A percentile compares a stretch with the other conserved stretches of the same genome.
Conservation (phyloP, 2,329 filamentous ascomycete genomes). For the Hirsutella thompsonii region DNA sequence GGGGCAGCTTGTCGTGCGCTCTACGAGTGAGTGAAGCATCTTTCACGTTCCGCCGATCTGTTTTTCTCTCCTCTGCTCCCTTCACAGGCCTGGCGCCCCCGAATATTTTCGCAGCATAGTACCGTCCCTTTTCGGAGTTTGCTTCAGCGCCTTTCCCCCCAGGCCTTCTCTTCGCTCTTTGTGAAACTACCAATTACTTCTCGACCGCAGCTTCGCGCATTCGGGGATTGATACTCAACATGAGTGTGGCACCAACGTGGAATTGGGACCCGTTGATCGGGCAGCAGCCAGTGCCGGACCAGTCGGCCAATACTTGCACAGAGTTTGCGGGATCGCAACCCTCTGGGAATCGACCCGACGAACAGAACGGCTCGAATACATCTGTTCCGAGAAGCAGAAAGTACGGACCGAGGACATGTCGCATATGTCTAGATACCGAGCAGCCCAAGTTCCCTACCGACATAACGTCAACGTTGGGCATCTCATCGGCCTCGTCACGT, state of each 20-base stretch:
- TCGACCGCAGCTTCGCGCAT: background rate
- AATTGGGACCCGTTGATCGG: constrained; percentile 7
- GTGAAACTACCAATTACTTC: background rate
- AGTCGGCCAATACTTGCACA: background rate
- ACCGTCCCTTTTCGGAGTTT: too few relatives aligned
- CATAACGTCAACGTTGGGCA: constrained; percentile 16
- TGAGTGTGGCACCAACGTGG: constrained; percentile 15
- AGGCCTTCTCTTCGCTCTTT: background rate
- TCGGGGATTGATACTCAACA: constrained; percentile 2
- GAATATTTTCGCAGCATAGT: too few relatives aligned
- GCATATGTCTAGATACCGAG: constrained; percentile 72
- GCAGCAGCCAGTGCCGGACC: constrained; percentile 3
- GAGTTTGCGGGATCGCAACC: background rate
- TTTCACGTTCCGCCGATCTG: too few relatives aligned
- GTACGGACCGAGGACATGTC: constrained; percentile 65
- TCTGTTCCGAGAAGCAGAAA: constrained; percentile 18
- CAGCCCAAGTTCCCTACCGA: constrained; percentile 32
- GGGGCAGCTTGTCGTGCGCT: too few relatives aligned
- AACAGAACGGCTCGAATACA: constrained; percentile 4
- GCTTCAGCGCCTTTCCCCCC: too few relatives aligned
- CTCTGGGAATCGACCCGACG: background rate
- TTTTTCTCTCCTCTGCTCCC: too few relatives aligned
- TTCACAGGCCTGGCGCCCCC: too few relatives aligned
- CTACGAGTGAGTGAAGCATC: too few relatives aligned
- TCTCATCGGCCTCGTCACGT: constrained; percentile 18